Evolutionary conservation across 306 rosid genomes (phyloP), one percentile per base, ranked within the genome.

Genomic region (Elaeagnus macrophylla): DNA sequence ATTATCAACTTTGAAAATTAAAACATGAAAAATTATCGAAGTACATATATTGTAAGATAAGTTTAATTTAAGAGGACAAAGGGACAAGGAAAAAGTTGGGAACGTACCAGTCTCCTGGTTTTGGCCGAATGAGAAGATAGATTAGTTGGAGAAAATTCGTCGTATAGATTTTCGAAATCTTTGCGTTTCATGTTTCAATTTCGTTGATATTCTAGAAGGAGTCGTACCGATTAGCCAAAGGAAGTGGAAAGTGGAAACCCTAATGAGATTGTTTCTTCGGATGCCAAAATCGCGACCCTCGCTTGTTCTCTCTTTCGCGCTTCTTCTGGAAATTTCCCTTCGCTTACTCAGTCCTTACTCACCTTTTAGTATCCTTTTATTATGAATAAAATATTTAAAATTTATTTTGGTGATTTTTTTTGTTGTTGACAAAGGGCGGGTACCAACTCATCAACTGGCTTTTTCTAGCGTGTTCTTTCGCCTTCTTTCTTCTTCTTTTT

Each of bases 131-230:
- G 55, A 54, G 50, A 45, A 45, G 48, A 54, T 35, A 13, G n/a
- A 16, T 16, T 35, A 18, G 48, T 11, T 6, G 42, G 15, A 39
- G 66, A 39, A 62, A 51, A 49, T 48, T 68, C 44, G 11, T 60
- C 62, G 7, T 44, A 16, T 16, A 42, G 15, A 6, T 68, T 48
- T 7, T 20, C 65, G 1, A 51, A 19, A 19, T 70, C 70, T 14
- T 70, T 70, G 44, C 75, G 70, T 60, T 70, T 70, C 75, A 70
- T 64, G 70, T 60, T 70, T 70, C 75, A 70, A 57, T 48, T 59
- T 37, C 15, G 44, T 20, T 11, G 12, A 42, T 10, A 40, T 40
- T 40, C 2, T 9, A 9, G 44, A 12, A 7, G 8, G 8, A 9
- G 1, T 40, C 6, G 8, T 40, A 9, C 46, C 5, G 5, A 42